These are phyloP conservation scores for Trametes punicea DNA, from an alignment of 768 basidiomycete genomes.

Conservation along the genomic window DNA sequence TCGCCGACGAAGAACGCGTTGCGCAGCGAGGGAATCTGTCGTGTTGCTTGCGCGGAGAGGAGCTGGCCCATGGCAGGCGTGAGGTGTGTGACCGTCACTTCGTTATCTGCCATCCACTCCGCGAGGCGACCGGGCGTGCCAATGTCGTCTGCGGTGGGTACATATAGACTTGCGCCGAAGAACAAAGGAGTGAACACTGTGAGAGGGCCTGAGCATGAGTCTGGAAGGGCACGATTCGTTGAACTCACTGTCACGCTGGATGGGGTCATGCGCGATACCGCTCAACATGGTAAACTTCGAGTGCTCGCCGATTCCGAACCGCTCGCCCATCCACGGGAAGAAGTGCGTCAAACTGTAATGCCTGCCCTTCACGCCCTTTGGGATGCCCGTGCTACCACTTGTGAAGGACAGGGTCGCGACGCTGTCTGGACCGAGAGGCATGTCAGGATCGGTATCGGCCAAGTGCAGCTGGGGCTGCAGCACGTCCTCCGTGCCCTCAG, in stretches of 20 bases:
- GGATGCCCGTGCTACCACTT: constrained; percentile 95
- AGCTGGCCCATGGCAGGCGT: constrained; percentile 99
- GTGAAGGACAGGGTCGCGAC: constrained; percentile 95
- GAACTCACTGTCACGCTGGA: constrained; percentile 93
- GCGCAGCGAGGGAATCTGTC: constrained; percentile 78
- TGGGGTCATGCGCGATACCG: constrained; percentile 98
- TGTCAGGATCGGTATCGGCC: constrained; percentile 69
- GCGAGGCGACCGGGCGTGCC: constrained; percentile 94
- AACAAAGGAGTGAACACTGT: constrained; percentile 98
- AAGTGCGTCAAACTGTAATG: constrained; percentile 98
- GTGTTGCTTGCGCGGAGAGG: constrained; percentile 80
- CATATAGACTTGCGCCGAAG: constrained; percentile 92
- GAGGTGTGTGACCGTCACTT: constrained; percentile 93
- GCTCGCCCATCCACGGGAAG: constrained; percentile 98
- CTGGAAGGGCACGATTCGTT: not conserved
- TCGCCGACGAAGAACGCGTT: constrained; percentile 99
- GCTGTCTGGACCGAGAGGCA: constrained; percentile 91
- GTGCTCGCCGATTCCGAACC: constrained; percentile 67
- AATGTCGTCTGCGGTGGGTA: constrained; percentile 96
- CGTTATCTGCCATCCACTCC: constrained; percentile 94
- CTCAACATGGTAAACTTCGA: constrained; percentile 98
- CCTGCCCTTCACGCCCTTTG: constrained; percentile 94
- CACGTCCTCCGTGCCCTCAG: constrained; percentile 48
- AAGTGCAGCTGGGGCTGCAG: constrained; percentile 52
- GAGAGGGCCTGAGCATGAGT: not conserved